A percentile compares a stretch with the other conserved stretches of the same genome.
phyloP scores from a whole-genome alignment of 2,329 filamentous ascomycete species.

The Xylariaceae sp. region DNA sequence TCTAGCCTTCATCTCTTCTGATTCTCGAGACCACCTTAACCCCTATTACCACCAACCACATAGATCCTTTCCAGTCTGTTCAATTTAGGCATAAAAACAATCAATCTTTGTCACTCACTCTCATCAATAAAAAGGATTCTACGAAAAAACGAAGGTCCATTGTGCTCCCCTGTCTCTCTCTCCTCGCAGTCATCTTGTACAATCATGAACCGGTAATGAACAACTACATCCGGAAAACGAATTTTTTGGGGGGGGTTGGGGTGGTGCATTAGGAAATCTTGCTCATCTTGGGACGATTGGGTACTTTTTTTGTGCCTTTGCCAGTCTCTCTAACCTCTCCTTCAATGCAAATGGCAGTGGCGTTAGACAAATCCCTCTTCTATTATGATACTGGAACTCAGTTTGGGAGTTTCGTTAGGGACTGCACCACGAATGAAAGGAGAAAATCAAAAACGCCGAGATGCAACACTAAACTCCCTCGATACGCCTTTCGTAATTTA shows the following conservation, averaged over 20 bases:
- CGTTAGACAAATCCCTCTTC: constrained; percentile 4
- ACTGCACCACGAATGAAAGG: constrained; percentile 4
- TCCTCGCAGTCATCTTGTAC: constrained; percentile 10
- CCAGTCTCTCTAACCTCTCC: constrained; percentile 14
- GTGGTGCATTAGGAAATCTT: background rate
- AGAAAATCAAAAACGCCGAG: constrained; percentile 18
- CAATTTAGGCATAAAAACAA: constrained; percentile 8
- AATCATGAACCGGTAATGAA: constrained; percentile 11
- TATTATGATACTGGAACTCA: constrained; percentile 12
- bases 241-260: constrained; percentile 1
- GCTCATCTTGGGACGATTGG: constrained; percentile 1
- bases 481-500: constrained; percentile 28
- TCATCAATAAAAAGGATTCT: constrained; percentile 7
- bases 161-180: background rate
- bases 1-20: no score
- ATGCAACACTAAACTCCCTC: constrained; percentile 20
- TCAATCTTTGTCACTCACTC: constrained; percentile 3
- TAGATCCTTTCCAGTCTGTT: constrained; percentile 15
- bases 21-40: no score
- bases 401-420: constrained; percentile 4
- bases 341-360: constrained; percentile 11
- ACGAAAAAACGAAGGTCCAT: constrained; percentile 12
- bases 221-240: background rate
- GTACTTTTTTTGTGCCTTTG: constrained; percentile 12
- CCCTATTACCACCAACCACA: background rate